A percentile compares a stretch with the other conserved stretches of the same genome.
These are phyloP conservation scores for Exophiala mesophila DNA, from an alignment of 2,329 filamentous ascomycete species.

Conservation along the genomic window DNA sequence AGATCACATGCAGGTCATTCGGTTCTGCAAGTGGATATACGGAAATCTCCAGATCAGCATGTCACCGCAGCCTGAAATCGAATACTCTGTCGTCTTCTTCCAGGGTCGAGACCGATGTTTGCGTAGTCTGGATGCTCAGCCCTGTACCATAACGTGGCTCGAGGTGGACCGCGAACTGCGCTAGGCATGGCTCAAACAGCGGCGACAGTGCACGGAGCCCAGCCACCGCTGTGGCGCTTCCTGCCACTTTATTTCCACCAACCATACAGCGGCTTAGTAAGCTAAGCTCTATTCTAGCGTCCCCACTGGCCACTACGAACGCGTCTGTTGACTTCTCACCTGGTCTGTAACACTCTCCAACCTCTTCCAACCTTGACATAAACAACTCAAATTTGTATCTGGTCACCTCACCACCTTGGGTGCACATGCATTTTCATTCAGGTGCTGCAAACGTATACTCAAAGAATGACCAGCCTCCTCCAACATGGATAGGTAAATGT, in stretches of 20 bases:
- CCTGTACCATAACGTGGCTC: too few species aligned
- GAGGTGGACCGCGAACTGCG: too few species aligned
- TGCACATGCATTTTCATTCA: conserved; percentile 12
- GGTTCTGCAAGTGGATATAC: background rate
- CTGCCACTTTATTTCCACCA: conserved; percentile 18
- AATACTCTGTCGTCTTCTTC: too few species aligned
- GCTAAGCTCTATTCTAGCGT: too few species aligned
- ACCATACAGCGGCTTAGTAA: conserved; percentile 1
- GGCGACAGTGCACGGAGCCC: too few species aligned
- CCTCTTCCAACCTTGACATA: background rate
- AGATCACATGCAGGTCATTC: background rate
- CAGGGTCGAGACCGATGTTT: background rate
- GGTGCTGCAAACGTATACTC: conserved; percentile 1
- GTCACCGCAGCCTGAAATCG: too few species aligned
- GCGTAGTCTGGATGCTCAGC: background rate
- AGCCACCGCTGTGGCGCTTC: conserved; percentile 17
- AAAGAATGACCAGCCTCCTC: conserved; percentile 15
- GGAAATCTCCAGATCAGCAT: background rate
- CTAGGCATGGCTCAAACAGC: too few species aligned
- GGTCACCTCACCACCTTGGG: background rate
- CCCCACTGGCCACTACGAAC: too few species aligned
- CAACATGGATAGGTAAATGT: conserved; percentile 20
- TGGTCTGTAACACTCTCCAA: background rate
- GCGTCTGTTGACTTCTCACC: too few species aligned
- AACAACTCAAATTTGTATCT: too few species aligned